These are phyloP conservation scores for Ogataea salicorniae DNA, from an alignment of 805 yeast genomes.

Conservation along the genomic window DNA sequence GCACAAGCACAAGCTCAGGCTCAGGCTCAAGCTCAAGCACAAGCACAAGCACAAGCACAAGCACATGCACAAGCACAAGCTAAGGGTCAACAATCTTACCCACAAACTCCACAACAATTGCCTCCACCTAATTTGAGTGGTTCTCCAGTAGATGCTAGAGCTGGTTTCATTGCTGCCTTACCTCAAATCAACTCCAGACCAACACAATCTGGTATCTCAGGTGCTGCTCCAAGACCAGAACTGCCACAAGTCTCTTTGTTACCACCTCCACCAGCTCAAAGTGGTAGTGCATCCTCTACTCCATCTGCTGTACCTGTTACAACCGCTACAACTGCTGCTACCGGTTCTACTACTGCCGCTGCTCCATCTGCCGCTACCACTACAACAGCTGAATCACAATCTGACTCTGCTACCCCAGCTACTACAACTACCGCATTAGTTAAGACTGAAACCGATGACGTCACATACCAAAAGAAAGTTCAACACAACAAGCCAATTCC, in stretches of 20 bases:
- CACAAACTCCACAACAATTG: conserved; percentile 29
- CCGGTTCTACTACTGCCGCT: conserved; percentile 1
- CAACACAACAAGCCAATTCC: conserved; percentile 73
- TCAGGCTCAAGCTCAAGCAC: conserved; percentile 25
- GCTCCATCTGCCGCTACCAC: conserved; percentile 1
- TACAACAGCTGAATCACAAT: background rate
- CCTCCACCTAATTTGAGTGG: conserved; percentile 32
- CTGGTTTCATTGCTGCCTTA: conserved; percentile 18
- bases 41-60: conserved; percentile 29
- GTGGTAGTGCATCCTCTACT: conserved; percentile 21
- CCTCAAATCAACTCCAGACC: conserved; percentile 16
- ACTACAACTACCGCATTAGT: conserved; percentile 11
- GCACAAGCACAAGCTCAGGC: conserved; percentile 31
- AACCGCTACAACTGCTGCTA: conserved; percentile 10
- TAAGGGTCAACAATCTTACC: conserved; percentile 19
- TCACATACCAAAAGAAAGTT: conserved; percentile 37
- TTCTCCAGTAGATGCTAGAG: conserved; percentile 21
- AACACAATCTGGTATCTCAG: conserved; percentile 19
- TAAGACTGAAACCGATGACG: conserved; percentile 27
- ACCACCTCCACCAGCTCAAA: conserved; percentile 24
- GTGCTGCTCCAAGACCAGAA: conserved; percentile 27
- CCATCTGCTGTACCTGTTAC: conserved; percentile 5
- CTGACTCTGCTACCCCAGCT: conserved; percentile 25
- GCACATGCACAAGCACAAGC: conserved; percentile 32
- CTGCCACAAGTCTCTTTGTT: conserved; percentile 12